Conservation (phyloP, 805 yeast species). For the Yamadazyma kitorensis region DNA sequence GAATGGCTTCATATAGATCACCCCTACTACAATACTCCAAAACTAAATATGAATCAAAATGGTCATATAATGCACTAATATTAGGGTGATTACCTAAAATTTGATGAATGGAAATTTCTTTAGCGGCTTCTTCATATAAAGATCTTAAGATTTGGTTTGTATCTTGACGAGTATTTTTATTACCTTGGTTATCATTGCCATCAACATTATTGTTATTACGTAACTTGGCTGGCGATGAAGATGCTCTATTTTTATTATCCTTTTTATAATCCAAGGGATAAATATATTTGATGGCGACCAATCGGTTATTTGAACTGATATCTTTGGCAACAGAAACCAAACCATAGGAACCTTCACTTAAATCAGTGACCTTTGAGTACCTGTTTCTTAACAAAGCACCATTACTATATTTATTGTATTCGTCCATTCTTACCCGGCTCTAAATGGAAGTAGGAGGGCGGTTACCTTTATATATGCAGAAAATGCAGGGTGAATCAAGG, state of each 20-base stretch:
- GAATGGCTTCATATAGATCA: conserved; percentile 79
- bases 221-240: conserved; percentile 37
- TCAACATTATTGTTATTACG: conserved; percentile 9
- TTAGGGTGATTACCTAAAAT: conserved; percentile 54
- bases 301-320: conserved; percentile 36
- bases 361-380: conserved; percentile 66
- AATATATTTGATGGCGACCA: conserved; percentile 86
- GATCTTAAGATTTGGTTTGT: conserved; percentile 24
- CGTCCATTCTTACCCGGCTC: conserved; percentile 37
- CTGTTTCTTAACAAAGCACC: conserved; percentile 54
- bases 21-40: conserved; percentile 87
- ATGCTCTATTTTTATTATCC: conserved; percentile 20
- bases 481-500: no score
- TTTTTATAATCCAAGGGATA: conserved; percentile 50
- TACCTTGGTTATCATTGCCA: conserved; percentile 2
- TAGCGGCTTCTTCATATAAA: conserved; percentile 55
- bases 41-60: conserved; percentile 50
- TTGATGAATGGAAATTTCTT: conserved; percentile 64
- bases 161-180: conserved; percentile 5
- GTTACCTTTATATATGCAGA: no score
- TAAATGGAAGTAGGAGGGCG: no score
- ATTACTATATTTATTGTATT: conserved; percentile 35
- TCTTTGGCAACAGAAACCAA: conserved; percentile 86
- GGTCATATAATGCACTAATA: conserved; percentile 45
- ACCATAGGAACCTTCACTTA: conserved; percentile 93